Evolutionary conservation across 345 rosid species (phyloP), one percentile per base, ranked within the genome.

Genomic region (Microcos paniculata): DNA sequence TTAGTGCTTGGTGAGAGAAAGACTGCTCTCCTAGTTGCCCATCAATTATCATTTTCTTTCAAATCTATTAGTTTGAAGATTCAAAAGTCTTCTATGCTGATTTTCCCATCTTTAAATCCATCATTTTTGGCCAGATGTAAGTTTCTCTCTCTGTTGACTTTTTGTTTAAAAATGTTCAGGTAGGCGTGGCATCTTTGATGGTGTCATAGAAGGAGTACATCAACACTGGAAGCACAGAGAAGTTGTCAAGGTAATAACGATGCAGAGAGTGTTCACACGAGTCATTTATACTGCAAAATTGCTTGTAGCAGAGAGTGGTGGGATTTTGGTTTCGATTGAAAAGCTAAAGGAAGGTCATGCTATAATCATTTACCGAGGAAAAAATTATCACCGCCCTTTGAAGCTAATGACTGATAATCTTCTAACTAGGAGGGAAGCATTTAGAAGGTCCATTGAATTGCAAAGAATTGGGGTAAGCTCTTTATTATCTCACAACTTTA

Each of bases 181-280:
- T 48, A 88, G 96, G 85, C 87, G 97, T 79, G 96, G 97, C 77
- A 71, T 94, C 65, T 92, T 94, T 81, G 85, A 78, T 86, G 98
- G 98, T 74, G 92, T 92, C 66, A 82, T 92, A 62, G 98, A 94
- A 85, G 95, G 94, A 76, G 63, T 94, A 46, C 93, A 90, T 86
- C 97, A 94, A 84, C 98, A 92, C 63, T 94, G 97, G 98, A 94
- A 94, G 85, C 90, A 90, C 75, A 84, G 91, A 72, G 98, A 94
- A 78, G 97, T 94, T 55, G 90, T 80, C 13, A 90, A 88, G 84
- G 92, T 92, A 81, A 85, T 94, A 51, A 86, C 97, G 4, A 89
- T 85, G 93, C 98, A 94, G 85, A 89, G 82, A 85, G 46, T 74
- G 8, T 80, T 85, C 76, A 73, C 80, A 30, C 85, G 88, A 76